phyloP scores from a whole-genome alignment of 2,329 filamentous ascomycete genomes.

The Alternaria brassicae region DNA sequence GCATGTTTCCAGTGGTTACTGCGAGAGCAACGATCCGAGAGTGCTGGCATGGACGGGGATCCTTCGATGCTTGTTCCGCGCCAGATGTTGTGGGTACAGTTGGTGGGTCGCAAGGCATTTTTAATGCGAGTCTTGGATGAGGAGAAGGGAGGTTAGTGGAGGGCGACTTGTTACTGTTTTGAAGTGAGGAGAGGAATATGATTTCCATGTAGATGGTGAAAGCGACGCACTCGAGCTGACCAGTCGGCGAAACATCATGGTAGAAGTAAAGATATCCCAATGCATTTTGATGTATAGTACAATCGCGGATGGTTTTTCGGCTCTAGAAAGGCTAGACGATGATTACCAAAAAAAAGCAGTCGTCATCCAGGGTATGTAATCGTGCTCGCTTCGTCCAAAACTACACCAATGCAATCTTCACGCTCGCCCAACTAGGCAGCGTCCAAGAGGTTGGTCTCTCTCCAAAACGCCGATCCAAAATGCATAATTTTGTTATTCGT shows the following conservation, averaged over 20 bases:
- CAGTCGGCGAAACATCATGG: neutral
- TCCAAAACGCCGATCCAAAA: neutral
- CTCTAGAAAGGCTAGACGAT: neutral
- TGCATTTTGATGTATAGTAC: constrained; percentile 3
- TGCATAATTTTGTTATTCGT: neutral
- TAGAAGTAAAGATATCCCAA: constrained; percentile 1
- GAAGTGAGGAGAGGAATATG: neutral
- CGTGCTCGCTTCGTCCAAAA: neutral
- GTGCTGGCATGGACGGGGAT: constrained; percentile 74
- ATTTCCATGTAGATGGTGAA: neutral
- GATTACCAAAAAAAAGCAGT: neutral
- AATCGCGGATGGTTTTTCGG: neutral
- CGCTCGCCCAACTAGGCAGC: neutral
- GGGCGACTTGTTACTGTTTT: constrained; percentile 65
- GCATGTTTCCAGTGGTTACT: constrained; percentile 68
- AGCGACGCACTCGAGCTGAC: neutral
- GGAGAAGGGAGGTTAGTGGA: constrained; percentile 70
- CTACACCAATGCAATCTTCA: neutral
- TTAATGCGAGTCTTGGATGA: constrained; percentile 71
- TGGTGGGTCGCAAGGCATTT: constrained; percentile 69
- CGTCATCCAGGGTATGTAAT: neutral
- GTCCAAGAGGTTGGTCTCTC: neutral
- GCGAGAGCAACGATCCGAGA: constrained; percentile 73
- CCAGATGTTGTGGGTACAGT: constrained; percentile 72
- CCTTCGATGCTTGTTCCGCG: constrained; percentile 59